These are phyloP conservation scores for Typha latifolia DNA, from an alignment of 176 grass and related monocot genomes.

Conservation along the genomic window DNA sequence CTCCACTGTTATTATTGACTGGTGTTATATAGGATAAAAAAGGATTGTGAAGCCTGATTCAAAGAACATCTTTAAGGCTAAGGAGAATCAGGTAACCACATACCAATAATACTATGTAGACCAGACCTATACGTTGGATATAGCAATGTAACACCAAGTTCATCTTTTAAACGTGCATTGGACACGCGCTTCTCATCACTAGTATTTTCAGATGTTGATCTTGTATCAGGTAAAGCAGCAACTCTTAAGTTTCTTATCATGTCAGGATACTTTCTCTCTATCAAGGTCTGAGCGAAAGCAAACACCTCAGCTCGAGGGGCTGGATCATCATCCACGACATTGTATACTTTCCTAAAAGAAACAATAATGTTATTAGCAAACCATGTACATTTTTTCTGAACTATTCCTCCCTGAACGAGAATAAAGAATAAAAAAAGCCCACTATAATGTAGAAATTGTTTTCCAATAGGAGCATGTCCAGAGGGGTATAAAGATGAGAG, in stretches of 20 bases:
- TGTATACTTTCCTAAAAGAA: constrained; percentile 56
- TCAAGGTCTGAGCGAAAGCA: constrained; percentile 52
- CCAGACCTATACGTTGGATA: constrained; percentile 70
- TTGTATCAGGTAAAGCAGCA: not conserved
- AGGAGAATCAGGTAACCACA: constrained; percentile 15
- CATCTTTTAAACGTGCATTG: constrained; percentile 53
- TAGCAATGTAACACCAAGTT: constrained; percentile 50
- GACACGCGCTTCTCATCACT: constrained; percentile 47
- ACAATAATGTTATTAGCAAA: not conserved
- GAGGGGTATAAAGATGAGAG: no score
- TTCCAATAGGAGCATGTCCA: no score
- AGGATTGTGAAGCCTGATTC: no score
- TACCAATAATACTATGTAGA: constrained; percentile 52
- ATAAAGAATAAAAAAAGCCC: no score
- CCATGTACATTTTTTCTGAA: not conserved
- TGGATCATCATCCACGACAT: constrained; percentile 83
- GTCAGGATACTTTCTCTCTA: constrained; percentile 42
- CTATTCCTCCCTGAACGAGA: no score
- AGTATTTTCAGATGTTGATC: not conserved
- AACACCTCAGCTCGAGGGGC: constrained; percentile 72
- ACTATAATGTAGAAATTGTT: no score
- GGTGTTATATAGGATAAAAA: no score
- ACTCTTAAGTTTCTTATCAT: constrained; percentile 9
- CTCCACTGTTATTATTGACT: no score
- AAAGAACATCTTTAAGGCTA: no score